phyloP scores from a whole-genome alignment of 2,329 filamentous ascomycete species.

The Cordyceps fumosorosea region DNA sequence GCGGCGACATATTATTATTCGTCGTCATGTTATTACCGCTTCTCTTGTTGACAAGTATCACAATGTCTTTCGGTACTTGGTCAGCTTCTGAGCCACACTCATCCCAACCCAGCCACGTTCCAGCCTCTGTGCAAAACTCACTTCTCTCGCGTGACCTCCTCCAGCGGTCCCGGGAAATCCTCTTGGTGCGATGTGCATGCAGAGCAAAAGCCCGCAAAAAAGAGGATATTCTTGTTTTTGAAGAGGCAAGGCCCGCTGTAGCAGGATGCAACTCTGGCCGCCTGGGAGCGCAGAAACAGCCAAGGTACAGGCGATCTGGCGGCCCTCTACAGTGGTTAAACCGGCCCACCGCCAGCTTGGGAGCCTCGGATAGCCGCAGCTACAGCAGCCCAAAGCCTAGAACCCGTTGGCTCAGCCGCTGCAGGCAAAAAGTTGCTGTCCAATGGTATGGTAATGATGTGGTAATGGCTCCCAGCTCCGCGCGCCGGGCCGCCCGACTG shows the following conservation, averaged over 20 bases:
- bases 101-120: no score
- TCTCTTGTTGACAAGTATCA: no score
- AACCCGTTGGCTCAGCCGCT: neutral
- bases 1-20: no score
- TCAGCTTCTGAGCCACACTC: no score
- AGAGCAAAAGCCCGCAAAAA: conserved; percentile 3
- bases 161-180: conserved; percentile 27
- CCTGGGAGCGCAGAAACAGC: no score
- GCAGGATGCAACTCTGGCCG: neutral
- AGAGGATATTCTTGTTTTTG: neutral
- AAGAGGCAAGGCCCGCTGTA: neutral
- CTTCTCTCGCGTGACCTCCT: neutral
- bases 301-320: neutral
- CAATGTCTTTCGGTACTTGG: no score
- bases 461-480: conserved; percentile 7
- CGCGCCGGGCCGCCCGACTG: neutral
- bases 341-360: neutral
- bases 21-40: no score
- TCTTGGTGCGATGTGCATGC: conserved; percentile 20
- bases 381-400: neutral
- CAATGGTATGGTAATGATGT: conserved; percentile 11
- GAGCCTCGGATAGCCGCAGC: conserved; percentile 10
- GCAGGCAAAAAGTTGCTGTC: neutral
- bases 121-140: neutral
- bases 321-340: neutral